Conservation (phyloP, 345 rosid species). For the Kernera saxatilis region DNA sequence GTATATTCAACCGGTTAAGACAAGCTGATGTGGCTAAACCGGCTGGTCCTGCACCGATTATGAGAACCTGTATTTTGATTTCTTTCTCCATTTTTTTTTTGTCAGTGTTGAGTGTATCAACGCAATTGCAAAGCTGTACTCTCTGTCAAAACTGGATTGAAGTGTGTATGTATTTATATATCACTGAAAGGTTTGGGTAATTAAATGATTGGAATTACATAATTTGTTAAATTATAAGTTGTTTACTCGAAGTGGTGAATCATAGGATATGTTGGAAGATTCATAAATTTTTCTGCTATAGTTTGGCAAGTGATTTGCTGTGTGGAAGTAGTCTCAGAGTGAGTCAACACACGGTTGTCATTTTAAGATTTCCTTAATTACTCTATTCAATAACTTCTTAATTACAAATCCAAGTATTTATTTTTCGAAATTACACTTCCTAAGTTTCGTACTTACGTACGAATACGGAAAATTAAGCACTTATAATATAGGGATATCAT, state of each 20-base stretch:
- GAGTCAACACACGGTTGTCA: slow-evolving; percentile 30
- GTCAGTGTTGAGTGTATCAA: neutral
- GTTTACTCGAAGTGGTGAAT: slow-evolving; percentile 17
- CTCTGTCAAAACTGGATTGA: neutral
- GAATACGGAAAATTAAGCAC: neutral
- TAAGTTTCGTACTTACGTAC: neutral
- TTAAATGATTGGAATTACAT: neutral
- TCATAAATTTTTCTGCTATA: neutral
- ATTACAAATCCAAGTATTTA: neutral
- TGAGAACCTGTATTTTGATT: slow-evolving; percentile 29
- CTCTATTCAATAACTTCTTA: neutral
- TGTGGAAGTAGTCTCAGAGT: slow-evolving; percentile 2
- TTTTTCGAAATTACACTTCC: neutral
- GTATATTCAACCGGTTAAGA: slow-evolving; percentile 32
- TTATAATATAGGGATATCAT: neutral
- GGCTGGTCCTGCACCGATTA: slow-evolving; percentile 62
- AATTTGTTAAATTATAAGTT: neutral
- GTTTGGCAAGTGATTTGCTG: neutral
- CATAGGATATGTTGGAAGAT: slow-evolving; percentile 19
- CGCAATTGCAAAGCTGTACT: neutral
- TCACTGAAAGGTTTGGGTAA: neutral
- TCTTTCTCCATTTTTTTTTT: neutral
- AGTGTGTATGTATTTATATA: neutral
- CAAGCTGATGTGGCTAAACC: slow-evolving; percentile 54
- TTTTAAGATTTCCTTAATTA: slow-evolving; percentile 15